Conservation (phyloP, 1,284 basidiomycete species). For the Heliocybe sulcata region DNA sequence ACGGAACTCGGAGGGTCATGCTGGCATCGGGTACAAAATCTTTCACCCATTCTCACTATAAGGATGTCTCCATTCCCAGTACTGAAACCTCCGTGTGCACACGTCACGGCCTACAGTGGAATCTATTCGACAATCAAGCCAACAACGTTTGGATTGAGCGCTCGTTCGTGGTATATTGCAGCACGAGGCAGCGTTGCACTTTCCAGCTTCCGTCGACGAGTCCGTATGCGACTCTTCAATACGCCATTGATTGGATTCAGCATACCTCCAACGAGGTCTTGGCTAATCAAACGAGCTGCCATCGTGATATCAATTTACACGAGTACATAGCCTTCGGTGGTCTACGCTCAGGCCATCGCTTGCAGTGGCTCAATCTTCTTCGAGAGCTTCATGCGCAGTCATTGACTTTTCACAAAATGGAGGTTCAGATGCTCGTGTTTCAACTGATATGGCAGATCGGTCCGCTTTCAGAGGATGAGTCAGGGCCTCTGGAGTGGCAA, state of each 20-base stretch:
- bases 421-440: conserved; percentile 5
- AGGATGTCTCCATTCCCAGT: not conserved
- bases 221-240: conserved; percentile 1
- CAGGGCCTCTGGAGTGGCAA: not conserved
- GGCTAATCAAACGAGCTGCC: conserved; percentile 7
- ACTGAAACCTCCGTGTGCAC: conserved; percentile 2
- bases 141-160: not conserved
- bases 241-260: not conserved
- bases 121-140: conserved; percentile 1
- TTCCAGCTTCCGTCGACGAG: conserved; percentile 1
- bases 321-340: conserved; percentile 10
- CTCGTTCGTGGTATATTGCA: not conserved
- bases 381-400: conserved; percentile 6
- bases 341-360: conserved; percentile 5
- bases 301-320: conserved; percentile 4
- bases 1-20: conserved; percentile 1
- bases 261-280: conserved; percentile 8
- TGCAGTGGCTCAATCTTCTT: conserved; percentile 11
- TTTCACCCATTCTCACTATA: conserved; percentile 5
- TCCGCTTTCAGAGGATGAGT: not conserved
- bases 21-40: conserved; percentile 7
- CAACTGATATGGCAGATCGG: conserved; percentile 9
- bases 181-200: conserved; percentile 1
- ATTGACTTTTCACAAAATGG: conserved; percentile 5
- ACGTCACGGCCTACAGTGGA: conserved; percentile 2